phyloP scores from a whole-genome alignment of 1,139 yeast species.

The Protomyces pachydermus region DNA sequence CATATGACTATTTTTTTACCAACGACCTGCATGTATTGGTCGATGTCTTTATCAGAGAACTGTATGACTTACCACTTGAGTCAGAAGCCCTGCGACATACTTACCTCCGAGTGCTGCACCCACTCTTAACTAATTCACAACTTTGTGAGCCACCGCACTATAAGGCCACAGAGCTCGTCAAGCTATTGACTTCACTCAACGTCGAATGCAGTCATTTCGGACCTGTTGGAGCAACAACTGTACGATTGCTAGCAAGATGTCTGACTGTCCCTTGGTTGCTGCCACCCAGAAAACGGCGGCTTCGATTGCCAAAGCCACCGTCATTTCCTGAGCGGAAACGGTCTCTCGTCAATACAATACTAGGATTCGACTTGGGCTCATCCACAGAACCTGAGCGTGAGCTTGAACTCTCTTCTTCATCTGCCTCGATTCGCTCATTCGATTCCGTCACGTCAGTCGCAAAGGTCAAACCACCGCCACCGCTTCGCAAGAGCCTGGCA shows the following conservation, averaged over 20 bases:
- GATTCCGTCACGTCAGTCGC: constrained; percentile 22
- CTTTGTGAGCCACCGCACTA: constrained; percentile 50
- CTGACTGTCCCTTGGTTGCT: constrained; percentile 32
- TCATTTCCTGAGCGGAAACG: constrained; percentile 7
- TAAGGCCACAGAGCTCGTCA: constrained; percentile 53
- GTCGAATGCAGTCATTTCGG: constrained; percentile 30
- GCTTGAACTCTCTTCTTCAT: not conserved
- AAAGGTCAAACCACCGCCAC: constrained; percentile 12
- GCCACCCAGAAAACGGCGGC: constrained; percentile 14
- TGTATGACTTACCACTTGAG: constrained; percentile 58
- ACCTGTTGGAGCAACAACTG: constrained; percentile 33
- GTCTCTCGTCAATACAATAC: not conserved
- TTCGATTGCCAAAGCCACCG: not conserved
- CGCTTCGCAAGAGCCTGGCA: not conserved
- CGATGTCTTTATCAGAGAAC: constrained; percentile 78
- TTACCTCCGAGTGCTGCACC: constrained; percentile 68
- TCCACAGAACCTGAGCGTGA: not conserved
- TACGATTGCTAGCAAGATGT: constrained; percentile 33
- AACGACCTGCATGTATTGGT: constrained; percentile 81
- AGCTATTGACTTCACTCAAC: constrained; percentile 42
- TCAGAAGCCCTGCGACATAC: constrained; percentile 53
- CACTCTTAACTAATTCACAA: constrained; percentile 64
- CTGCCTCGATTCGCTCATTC: constrained; percentile 7
- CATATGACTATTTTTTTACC: constrained; percentile 66
- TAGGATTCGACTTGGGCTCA: constrained; percentile 13